Evolutionary conservation across 176 grass and related monocot genomes (phyloP), one percentile per base, ranked within the genome.

Genomic region (Saccharum spontaneum): DNA sequence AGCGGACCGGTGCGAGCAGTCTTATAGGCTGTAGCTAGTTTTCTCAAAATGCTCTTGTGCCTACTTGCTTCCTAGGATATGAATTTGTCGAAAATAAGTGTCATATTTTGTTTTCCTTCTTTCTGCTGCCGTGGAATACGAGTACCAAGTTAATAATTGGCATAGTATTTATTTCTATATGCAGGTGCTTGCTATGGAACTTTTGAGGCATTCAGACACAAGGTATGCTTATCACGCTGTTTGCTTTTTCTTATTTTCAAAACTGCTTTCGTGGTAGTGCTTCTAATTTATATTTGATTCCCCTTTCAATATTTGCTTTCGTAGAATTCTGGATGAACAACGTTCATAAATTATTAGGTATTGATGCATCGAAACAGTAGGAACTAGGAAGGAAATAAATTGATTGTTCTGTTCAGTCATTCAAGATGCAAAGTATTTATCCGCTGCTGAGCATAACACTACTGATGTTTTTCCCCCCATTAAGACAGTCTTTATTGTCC

Each of bases 111-210:
- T n/a, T 59, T 41, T 41, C 5, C 22, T 72, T 55, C 22, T 50
- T 69, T 67, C 22, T 89, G 57, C 86, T 87, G 73, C 81, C 2
- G 72, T 91, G 22, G 43, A 10, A 33, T n/a, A 22, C 20, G 49
- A 18, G 54, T 45, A 36, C 0, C 36, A 55, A 45, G 9, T 36
- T 78, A 74, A 74, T 83, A 75, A 79, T 50, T 68, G 31, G 9
- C 39, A 67, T 78, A 39, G 4, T 63, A 23, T 64, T 49, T 54
- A 4, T 38, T 77, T 71, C 24, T 60, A 71, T 71, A 28, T 36
- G 23, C 88, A 95, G 97, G 97, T 90, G 97, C 97, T 46, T 92
- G 95, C 82, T 98, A 92, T 86, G 97, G 97, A 66, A 98, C 97
- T 50, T 90, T 92, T 36, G 97, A 94, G 36, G 97, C 97, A 88